Percentiles rank a stretch among this genome's conserved stretches.
phyloP scores from a whole-genome alignment of 495 filamentous ascomycete genomes.

The Penicillium ucsense region DNA sequence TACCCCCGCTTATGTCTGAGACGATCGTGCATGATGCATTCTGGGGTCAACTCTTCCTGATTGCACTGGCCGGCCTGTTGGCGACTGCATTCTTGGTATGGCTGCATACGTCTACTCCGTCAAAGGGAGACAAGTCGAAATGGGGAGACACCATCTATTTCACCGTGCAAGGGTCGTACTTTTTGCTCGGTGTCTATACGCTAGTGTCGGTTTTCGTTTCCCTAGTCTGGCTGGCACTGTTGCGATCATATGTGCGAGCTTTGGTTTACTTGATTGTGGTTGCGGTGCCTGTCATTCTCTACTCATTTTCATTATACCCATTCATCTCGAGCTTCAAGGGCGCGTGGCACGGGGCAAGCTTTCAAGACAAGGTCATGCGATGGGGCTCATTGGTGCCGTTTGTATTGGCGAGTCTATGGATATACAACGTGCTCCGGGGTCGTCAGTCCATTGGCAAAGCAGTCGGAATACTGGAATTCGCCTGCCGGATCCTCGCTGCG shows the following conservation, averaged over 20 bases:
- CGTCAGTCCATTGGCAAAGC: constrained; percentile 72
- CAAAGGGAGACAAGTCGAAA: constrained; percentile 45
- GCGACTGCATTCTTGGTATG: constrained; percentile 81
- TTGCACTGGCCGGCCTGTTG: constrained; percentile 71
- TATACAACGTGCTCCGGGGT: constrained; percentile 67
- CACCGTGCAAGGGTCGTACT: constrained; percentile 75
- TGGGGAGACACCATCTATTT: constrained; percentile 90
- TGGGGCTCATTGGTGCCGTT: constrained; percentile 74
- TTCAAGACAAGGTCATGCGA: constrained; percentile 86
- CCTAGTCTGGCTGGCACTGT: constrained; percentile 78
- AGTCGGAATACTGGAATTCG: constrained; percentile 81
- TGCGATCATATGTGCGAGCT: constrained; percentile 74
- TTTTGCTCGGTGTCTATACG: constrained; percentile 83
- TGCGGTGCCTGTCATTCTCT: constrained; percentile 73
- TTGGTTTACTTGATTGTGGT: constrained; percentile 71
- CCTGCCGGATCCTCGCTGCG: constrained; percentile 73
- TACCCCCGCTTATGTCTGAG: constrained; percentile 43
- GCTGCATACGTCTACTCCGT: constrained; percentile 69
- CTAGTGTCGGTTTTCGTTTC: constrained; percentile 81
- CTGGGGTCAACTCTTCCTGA: constrained; percentile 85
- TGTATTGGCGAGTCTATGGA: constrained; percentile 65
- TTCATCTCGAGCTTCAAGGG: constrained; percentile 84
- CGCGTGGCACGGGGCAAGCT: constrained; percentile 51
- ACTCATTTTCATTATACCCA: constrained; percentile 83
- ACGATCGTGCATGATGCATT: constrained; percentile 70